Percentiles rank a stretch among this genome's conserved stretches.
Evolutionary conservation across 371 early-diverging fungal genomes (phyloP).

Genomic region (Rhizopus stolonifer): DNA sequence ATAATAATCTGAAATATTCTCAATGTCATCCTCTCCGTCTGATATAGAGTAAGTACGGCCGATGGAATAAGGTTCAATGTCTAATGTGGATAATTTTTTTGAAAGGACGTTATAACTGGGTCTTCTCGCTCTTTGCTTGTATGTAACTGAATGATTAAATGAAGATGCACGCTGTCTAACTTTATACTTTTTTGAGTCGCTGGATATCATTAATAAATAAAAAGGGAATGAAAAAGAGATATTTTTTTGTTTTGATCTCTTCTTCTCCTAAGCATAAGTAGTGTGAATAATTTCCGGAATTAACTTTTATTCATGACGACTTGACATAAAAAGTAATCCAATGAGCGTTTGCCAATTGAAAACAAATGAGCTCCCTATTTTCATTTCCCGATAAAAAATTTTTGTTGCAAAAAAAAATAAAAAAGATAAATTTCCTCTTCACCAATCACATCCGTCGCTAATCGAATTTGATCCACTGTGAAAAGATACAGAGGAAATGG

Average conservation of each 20-base stretch:
- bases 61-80: conserved; percentile 7
- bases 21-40: conserved; percentile 19
- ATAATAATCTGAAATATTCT: conserved; percentile 4
- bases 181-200: not conserved
- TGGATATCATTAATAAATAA: conserved; percentile 1
- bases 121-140: conserved; percentile 18
- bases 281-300: conserved; percentile 1
- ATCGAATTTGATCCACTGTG: not conserved
- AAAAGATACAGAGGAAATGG: not conserved
- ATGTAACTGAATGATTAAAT: conserved; percentile 18
- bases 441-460: not conserved
- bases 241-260: not conserved
- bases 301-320: conserved; percentile 1
- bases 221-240: not conserved
- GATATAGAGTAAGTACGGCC: conserved; percentile 21
- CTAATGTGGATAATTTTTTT: conserved; percentile 4
- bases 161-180: conserved; percentile 15
- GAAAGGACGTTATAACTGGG: conserved; percentile 22
- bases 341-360: not conserved
- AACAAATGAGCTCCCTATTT: not conserved
- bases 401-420: not conserved
- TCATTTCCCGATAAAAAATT: not conserved
- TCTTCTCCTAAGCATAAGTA: not conserved
- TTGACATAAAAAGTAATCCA: conserved; percentile 1
- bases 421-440: not conserved